phyloP scores from a whole-genome alignment of 345 rosid species.

The Dovyalis caffra region DNA sequence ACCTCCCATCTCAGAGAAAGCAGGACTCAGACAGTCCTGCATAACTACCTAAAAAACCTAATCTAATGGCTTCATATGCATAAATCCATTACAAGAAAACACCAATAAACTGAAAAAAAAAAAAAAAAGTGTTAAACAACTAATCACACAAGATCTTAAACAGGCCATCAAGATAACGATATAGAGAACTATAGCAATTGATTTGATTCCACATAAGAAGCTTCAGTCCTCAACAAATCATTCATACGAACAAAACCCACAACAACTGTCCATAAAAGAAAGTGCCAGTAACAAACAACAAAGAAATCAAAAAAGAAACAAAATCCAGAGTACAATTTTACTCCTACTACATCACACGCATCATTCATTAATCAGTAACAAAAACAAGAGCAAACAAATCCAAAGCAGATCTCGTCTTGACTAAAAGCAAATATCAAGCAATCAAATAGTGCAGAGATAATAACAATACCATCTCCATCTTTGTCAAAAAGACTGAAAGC shows the following conservation, averaged over 20 bases:
- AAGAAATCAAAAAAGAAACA: too few relatives aligned
- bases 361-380: neutral
- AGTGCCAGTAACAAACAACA: too few relatives aligned
- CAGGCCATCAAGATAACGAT: neutral
- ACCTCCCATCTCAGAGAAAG: too few relatives aligned
- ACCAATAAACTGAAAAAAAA: too few relatives aligned
- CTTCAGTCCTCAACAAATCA: neutral
- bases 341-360: neutral
- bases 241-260: neutral
- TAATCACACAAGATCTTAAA: neutral
- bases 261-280: neutral
- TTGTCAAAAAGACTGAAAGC: conserved; percentile 40
- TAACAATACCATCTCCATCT: conserved; percentile 36
- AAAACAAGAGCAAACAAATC: neutral
- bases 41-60: neutral
- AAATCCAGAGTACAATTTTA: neutral
- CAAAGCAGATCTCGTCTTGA: neutral
- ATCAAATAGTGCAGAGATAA: neutral
- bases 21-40: neutral
- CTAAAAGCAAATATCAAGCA: too few relatives aligned
- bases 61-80: neutral
- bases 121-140: neutral
- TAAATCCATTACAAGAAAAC: neutral
- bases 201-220: too few relatives aligned
- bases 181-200: neutral